Evolutionary conservation across 2,329 filamentous ascomycete genomes (phyloP).

Genomic region (Pleurostoma richardsiae): DNA sequence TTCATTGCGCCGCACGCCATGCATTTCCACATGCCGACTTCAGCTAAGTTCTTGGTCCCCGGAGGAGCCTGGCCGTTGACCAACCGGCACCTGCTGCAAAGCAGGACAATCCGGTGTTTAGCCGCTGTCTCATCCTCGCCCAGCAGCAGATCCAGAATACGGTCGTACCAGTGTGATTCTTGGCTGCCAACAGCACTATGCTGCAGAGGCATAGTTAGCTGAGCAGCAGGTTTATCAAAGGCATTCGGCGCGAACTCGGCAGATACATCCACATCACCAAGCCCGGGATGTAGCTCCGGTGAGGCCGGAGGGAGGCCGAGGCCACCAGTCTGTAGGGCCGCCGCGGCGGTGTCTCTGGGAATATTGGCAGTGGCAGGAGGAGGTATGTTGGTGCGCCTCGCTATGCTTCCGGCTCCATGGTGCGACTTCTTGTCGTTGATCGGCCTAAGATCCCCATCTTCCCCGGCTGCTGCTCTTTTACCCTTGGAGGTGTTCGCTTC

Average conservation of each 20-base stretch:
- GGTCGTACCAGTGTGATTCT: constrained; percentile 82
- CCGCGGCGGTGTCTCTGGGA: constrained; percentile 27
- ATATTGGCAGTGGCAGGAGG: constrained; percentile 63
- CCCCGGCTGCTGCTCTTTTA: constrained; percentile 14
- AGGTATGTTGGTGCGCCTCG: constrained; percentile 40
- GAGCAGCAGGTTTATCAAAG: constrained; percentile 30
- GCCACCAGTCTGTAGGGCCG: constrained; percentile 6
- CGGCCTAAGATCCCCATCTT: constrained; percentile 10
- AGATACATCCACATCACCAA: constrained; percentile 25
- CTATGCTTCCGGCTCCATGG: constrained; percentile 9
- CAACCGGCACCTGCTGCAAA: constrained; percentile 76
- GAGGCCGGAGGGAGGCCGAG: constrained; percentile 13
- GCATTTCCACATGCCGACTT: constrained; percentile 85
- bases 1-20: constrained; percentile 79
- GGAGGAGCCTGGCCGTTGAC: constrained; percentile 96
- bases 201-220: constrained; percentile 12
- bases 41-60: constrained; percentile 69
- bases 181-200: constrained; percentile 21
- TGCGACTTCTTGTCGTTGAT: constrained; percentile 3
- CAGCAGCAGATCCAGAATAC: constrained; percentile 83
- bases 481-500: constrained; percentile 39
- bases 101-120: constrained; percentile 84
- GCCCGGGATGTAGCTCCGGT: constrained; percentile 7
- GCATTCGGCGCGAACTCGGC: constrained; percentile 75
- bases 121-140: constrained; percentile 92